Conservation (phyloP, 2,329 filamentous ascomycete genomes). For the Ophiocordyceps camponoti-leonardi region DNA sequence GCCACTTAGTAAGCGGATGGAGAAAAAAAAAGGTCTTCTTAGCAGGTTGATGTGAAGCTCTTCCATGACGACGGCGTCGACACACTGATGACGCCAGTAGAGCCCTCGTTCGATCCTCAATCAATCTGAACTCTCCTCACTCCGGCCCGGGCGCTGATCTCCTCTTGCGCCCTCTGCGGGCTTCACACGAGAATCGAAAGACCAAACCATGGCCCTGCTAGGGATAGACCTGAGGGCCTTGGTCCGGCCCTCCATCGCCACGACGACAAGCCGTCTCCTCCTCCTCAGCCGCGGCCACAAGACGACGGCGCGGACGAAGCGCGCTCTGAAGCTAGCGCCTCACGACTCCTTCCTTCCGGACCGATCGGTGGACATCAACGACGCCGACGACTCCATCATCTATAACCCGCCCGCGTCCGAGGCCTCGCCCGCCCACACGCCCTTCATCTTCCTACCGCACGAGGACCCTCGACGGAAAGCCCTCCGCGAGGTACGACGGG, state of each 20-base stretch:
- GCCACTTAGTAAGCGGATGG: background rate
- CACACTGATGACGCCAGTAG: background rate
- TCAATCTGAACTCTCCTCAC: background rate
- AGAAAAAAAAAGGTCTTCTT: no score
- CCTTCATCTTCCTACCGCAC: constrained; percentile 46
- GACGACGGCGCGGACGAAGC: constrained; percentile 35
- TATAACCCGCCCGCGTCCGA: constrained; percentile 39
- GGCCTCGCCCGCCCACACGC: constrained; percentile 45
- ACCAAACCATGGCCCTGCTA: background rate
- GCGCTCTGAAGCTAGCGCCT: constrained; percentile 39
- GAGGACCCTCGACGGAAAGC: constrained; percentile 34
- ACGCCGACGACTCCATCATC: constrained; percentile 24
- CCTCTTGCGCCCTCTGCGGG: no score
- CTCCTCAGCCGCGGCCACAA: constrained; percentile 26
- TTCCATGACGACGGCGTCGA: background rate
- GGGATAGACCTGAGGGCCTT: constrained; percentile 18
- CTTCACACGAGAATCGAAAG: no score
- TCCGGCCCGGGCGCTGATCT: background rate
- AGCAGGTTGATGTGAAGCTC: no score
- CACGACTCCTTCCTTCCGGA: constrained; percentile 40
- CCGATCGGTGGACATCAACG: constrained; percentile 12
- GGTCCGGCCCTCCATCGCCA: constrained; percentile 13
- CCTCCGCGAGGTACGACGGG: constrained; percentile 24
- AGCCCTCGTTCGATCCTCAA: background rate
- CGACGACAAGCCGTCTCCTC: constrained; percentile 6